These are phyloP conservation scores for Verticillium alfalfae DNA, from an alignment of 2,329 filamentous ascomycete genomes.

Conservation along the genomic window DNA sequence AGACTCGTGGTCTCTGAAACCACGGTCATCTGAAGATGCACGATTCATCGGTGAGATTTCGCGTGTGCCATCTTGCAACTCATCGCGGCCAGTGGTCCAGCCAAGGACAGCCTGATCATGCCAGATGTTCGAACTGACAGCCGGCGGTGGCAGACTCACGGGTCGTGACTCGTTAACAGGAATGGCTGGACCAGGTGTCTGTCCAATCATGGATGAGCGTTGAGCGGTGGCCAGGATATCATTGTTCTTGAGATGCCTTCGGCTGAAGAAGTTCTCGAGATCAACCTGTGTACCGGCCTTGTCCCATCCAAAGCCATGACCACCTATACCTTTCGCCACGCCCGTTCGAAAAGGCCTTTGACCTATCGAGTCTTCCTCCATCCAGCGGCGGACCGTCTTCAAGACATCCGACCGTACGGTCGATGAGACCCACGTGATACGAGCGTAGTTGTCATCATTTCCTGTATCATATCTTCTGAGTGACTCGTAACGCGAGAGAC, in stretches of 20 bases:
- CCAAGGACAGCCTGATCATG: conserved; percentile 19
- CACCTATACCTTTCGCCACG: conserved; percentile 25
- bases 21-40: background rate
- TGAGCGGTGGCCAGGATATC: conserved; percentile 8
- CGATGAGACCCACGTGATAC: conserved; percentile 53
- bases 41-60: background rate
- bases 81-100: conserved; percentile 14
- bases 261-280: conserved; percentile 38
- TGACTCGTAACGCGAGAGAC: conserved; percentile 55
- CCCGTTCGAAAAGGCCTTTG: conserved; percentile 42
- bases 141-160: background rate
- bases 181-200: background rate
- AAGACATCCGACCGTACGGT: conserved; percentile 47
- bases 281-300: conserved; percentile 43
- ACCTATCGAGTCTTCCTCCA: conserved; percentile 57
- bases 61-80: background rate
- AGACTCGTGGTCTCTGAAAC: background rate
- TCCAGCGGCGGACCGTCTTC: conserved; percentile 58
- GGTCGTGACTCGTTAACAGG: conserved; percentile 2
- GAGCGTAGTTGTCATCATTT: conserved; percentile 54
- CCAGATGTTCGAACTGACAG: conserved; percentile 1
- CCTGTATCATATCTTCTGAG: conserved; percentile 50
- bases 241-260: conserved; percentile 15
- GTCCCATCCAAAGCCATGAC: conserved; percentile 58
- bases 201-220: conserved; percentile 7